Evolutionary conservation across 768 basidiomycete genomes (phyloP).

Genomic region (Russula abietina): DNA sequence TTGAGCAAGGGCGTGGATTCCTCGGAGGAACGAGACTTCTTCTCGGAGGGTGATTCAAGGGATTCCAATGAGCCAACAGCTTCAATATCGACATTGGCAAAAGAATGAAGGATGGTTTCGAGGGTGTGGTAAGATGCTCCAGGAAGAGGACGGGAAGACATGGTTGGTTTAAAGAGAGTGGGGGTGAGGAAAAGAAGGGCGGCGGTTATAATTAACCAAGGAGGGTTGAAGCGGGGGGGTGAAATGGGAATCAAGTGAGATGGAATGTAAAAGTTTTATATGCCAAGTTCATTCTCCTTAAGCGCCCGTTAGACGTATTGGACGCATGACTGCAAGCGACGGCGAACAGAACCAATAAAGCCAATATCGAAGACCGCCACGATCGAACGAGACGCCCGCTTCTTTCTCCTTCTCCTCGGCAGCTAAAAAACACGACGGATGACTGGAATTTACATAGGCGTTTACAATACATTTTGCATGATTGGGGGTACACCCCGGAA

Average conservation of each 20-base stretch:
- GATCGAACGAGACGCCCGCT: background rate
- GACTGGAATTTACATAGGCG: background rate
- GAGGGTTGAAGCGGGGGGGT: background rate
- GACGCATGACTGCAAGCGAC: background rate
- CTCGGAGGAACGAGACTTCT: background rate
- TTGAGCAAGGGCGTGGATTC: background rate
- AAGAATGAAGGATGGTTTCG: background rate
- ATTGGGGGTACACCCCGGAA: background rate
- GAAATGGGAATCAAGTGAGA: background rate
- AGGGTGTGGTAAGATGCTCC: slow-evolving; percentile 14
- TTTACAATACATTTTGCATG: background rate
- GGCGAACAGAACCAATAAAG: background rate
- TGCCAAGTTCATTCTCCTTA: background rate
- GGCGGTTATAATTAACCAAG: too few relatives aligned
- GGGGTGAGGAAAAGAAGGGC: background rate
- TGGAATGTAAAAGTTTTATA: background rate
- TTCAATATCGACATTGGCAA: slow-evolving; percentile 8
- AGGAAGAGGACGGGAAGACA: slow-evolving; percentile 9
- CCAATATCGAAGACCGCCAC: background rate
- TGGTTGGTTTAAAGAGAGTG: background rate
- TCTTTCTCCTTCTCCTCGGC: background rate
- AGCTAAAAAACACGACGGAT: too few relatives aligned
- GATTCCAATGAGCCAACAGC: background rate
- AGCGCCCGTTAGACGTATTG: background rate
- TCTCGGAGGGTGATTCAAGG: background rate